Evolutionary conservation across 2,329 filamentous ascomycete genomes (phyloP).

Genomic region (Chrysosporium keratinophilum): DNA sequence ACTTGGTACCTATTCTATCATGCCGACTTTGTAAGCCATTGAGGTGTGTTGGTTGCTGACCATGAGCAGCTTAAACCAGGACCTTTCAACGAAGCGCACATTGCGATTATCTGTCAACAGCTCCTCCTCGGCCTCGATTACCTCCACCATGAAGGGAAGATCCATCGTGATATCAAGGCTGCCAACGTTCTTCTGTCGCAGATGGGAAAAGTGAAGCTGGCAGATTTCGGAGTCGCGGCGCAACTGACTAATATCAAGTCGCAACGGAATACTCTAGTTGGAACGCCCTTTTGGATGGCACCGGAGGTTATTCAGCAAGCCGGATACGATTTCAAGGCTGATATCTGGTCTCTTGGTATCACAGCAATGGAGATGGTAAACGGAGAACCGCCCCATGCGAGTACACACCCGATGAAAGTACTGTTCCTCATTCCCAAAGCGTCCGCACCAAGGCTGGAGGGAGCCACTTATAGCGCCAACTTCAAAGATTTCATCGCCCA

Average conservation of each 20-base stretch:
- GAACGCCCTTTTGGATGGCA: constrained; percentile 96
- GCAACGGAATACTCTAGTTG: constrained; percentile 92
- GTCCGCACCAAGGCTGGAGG: constrained; percentile 71
- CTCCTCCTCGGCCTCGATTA: constrained; percentile 85
- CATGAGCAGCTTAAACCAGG: constrained; percentile 68
- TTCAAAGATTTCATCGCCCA: constrained; percentile 90
- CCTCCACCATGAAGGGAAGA: constrained; percentile 85
- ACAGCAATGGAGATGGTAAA: constrained; percentile 83
- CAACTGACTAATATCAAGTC: constrained; percentile 97
- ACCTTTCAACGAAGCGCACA: constrained; percentile 76
- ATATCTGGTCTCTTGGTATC: constrained; percentile 88
- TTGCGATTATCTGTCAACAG: constrained; percentile 88
- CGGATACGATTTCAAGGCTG: constrained; percentile 75
- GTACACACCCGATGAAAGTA: constrained; percentile 87
- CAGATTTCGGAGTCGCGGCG: constrained; percentile 93
- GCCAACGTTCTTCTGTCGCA: constrained; percentile 92
- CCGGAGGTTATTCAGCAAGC: constrained; percentile 88
- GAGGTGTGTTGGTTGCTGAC: background rate
- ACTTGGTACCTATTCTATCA: constrained; percentile 52
- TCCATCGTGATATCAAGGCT: constrained; percentile 93
- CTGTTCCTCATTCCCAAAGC: constrained; percentile 86
- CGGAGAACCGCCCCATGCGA: constrained; percentile 77
- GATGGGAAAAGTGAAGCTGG: constrained; percentile 82
- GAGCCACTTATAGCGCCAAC: constrained; percentile 67
- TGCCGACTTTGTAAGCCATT: background rate